These are phyloP conservation scores for Clavispora santaluciae DNA, from an alignment of 805 yeast species.

Conservation along the genomic window DNA sequence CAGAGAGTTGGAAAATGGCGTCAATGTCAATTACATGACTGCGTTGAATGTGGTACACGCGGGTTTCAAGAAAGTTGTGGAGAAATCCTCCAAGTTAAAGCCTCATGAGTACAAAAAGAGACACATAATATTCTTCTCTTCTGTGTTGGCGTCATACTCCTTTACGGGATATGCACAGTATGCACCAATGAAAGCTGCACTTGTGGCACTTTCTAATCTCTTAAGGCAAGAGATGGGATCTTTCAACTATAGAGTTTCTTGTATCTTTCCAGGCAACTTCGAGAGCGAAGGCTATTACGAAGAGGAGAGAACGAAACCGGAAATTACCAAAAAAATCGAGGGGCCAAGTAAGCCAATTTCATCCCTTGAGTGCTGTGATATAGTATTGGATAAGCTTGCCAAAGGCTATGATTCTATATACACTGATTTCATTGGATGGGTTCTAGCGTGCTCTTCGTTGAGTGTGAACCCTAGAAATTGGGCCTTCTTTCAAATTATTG, in stretches of 20 bases:
- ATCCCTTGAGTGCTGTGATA: slow-evolving; percentile 60
- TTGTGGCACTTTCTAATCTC: slow-evolving; percentile 68
- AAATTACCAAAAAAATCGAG: slow-evolving; percentile 74
- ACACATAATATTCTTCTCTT: slow-evolving; percentile 58
- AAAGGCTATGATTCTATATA: slow-evolving; percentile 68
- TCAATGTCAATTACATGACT: slow-evolving; percentile 67
- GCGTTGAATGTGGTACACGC: slow-evolving; percentile 69
- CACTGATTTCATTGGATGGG: slow-evolving; percentile 85
- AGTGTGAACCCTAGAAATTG: slow-evolving; percentile 67
- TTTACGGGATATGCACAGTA: slow-evolving; percentile 90
- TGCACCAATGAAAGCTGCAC: slow-evolving; percentile 83
- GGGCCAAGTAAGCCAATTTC: slow-evolving; percentile 74
- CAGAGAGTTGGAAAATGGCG: slow-evolving; percentile 55
- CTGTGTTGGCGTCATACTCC: slow-evolving; percentile 78
- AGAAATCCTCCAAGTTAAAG: slow-evolving; percentile 8
- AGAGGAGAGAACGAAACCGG: slow-evolving; percentile 83
- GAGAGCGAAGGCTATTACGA: slow-evolving; percentile 78
- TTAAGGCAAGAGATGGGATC: slow-evolving; percentile 77
- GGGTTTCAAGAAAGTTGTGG: slow-evolving; percentile 40
- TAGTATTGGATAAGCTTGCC: slow-evolving; percentile 50
- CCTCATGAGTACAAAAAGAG: slow-evolving; percentile 35
- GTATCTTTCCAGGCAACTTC: slow-evolving; percentile 87
- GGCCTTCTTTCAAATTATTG: slow-evolving; percentile 43
- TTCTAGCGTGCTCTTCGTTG: slow-evolving; percentile 58
- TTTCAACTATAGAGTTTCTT: slow-evolving; percentile 62